A percentile compares a stretch with the other conserved stretches of the same genome.
These are phyloP conservation scores for Suhomyces xylopsoci DNA, from an alignment of 805 yeast species.

Conservation along the genomic window DNA sequence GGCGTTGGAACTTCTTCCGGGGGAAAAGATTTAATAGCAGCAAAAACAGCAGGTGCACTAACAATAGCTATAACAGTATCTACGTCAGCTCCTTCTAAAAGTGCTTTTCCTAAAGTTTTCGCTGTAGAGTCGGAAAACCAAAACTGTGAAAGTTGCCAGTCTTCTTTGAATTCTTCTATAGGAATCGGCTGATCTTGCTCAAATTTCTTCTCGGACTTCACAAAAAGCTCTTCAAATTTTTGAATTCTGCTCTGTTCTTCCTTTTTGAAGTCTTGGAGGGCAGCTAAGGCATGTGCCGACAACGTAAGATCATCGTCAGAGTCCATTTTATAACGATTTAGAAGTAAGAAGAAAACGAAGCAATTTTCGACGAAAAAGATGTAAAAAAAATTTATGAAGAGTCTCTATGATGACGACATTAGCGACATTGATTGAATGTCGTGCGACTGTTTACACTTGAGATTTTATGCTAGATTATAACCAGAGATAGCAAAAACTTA, in stretches of 20 bases:
- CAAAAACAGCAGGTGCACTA: slow-evolving; percentile 90
- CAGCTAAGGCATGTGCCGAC: slow-evolving; percentile 51
- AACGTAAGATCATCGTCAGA: slow-evolving; percentile 45
- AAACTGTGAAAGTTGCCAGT: slow-evolving; percentile 93
- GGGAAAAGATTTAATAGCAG: slow-evolving; percentile 64
- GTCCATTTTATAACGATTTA: slow-evolving; percentile 21
- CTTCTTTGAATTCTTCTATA: slow-evolving; percentile 80
- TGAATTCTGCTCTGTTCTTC: slow-evolving; percentile 60
- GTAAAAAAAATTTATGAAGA: neutral
- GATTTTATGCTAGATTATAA: neutral
- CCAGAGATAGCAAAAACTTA: neutral
- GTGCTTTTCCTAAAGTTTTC: slow-evolving; percentile 59
- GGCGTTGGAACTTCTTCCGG: slow-evolving; percentile 55
- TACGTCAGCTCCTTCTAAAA: slow-evolving; percentile 72
- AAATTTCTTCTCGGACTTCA: slow-evolving; percentile 56
- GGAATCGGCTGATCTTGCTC: slow-evolving; percentile 36
- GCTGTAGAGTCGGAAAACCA: slow-evolving; percentile 85
- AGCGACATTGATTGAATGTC: slow-evolving; percentile 1
- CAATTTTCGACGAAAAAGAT: neutral
- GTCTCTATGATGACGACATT: neutral
- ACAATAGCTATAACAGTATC: slow-evolving; percentile 71
- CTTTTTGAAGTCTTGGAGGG: slow-evolving; percentile 58
- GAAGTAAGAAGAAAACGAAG: neutral
- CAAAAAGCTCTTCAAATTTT: slow-evolving; percentile 52
- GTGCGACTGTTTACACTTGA: neutral